A percentile compares a stretch with the other conserved stretches of the same genome.
These are phyloP conservation scores for Penicillium cinerascens DNA, from an alignment of 495 filamentous ascomycete genomes.

Conservation along the genomic window DNA sequence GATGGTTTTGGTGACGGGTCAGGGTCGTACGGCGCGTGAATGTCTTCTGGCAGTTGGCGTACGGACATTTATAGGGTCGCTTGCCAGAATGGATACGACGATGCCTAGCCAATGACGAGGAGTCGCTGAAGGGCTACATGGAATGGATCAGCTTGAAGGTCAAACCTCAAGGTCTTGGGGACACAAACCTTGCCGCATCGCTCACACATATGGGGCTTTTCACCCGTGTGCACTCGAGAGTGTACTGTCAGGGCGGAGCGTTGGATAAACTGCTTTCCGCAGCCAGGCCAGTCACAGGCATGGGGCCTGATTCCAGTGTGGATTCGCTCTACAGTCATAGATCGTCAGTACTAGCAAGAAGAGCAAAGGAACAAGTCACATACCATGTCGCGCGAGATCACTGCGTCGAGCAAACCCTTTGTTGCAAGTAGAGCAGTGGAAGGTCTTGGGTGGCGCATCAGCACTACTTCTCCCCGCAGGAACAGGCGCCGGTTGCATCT, in stretches of 20 bases:
- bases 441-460: constrained; percentile 69
- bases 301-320: constrained; percentile 91
- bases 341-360: constrained; percentile 24
- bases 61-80: constrained; percentile 95
- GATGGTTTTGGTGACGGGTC: constrained; percentile 93
- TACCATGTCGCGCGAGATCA: constrained; percentile 94
- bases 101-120: constrained; percentile 90
- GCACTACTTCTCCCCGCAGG: constrained; percentile 43
- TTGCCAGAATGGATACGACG: constrained; percentile 94
- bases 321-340: constrained; percentile 69
- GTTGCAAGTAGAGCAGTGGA: constrained; percentile 83
- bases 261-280: constrained; percentile 96
- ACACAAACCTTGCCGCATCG: constrained; percentile 83
- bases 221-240: constrained; percentile 90
- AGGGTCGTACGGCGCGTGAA: constrained; percentile 94
- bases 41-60: constrained; percentile 96
- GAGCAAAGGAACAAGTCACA: constrained; percentile 21
- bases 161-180: not conserved
- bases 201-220: constrained; percentile 98
- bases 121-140: constrained; percentile 92
- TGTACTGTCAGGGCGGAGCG: constrained; percentile 97
- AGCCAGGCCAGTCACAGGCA: constrained; percentile 84
- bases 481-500: constrained; percentile 30
- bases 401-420: constrained; percentile 94
- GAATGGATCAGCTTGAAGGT: constrained; percentile 1